Evolutionary conservation across 805 yeast species (phyloP), one percentile per base, ranked within the genome.

Genomic region (Suhomyces xylopsoci): DNA sequence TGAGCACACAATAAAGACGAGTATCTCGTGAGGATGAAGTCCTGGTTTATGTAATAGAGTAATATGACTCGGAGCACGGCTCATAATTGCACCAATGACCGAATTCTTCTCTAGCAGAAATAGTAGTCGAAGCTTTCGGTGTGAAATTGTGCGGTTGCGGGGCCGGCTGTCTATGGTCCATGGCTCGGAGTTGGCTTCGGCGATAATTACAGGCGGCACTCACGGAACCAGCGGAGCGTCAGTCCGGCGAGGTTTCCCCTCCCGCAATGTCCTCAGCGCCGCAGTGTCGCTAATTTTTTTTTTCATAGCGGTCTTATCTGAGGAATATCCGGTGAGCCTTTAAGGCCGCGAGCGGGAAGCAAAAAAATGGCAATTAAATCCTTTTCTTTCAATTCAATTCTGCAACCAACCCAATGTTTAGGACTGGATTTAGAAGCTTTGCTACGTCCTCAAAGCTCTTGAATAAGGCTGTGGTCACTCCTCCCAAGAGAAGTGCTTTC

Each of bases 401-500:
- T 17, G 14, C 44, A 45, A 19, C 42, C 17, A 17, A 38, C 14
- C n/a, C 38, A 34, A 47, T 47, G 49, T 47, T 47, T 38, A 47
- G 30, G 38, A 19, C 20, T 9, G 49, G 49, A 15, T 7, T 34
- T 24, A 47, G 49, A 34, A 47, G 49, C 49, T 47, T 47, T 24
- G 20, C 49, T n/a, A 47, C 41, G 28, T 22, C 43, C 3, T 9
- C 32, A 28, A 47, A 38, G 26, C 41, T 34, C 38, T 25, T 40
- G 50, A 25, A 47, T 8, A 24, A 40, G 12, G 38, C 44, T 10
- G 36, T 10, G 9, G 45, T 15, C 17, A 15, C 47, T 44, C 47
- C 36, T 26, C 44, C 44, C 12, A 55, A 58, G 51, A 51, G 55
- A 3, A 67, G 73, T 9, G 62, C 69, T 51, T 64, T 77, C 56